Conservation (phyloP, 441 rosid species). For the Geranium incanum region DNA sequence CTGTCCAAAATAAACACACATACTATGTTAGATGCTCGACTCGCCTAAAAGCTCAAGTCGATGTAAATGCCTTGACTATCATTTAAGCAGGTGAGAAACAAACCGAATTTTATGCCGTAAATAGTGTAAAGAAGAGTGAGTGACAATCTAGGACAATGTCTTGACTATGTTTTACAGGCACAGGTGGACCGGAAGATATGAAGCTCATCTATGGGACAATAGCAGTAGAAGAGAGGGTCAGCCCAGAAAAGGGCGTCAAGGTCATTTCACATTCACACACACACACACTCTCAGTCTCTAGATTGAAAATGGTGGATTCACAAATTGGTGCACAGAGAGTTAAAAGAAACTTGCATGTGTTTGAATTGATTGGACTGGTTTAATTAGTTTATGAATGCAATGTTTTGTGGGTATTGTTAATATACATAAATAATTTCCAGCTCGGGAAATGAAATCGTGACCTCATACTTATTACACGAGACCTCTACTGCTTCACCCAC, state of each 20-base stretch:
- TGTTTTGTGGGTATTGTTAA: not conserved
- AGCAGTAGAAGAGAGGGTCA: conserved; percentile 94
- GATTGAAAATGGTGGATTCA: not conserved
- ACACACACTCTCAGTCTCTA: not conserved
- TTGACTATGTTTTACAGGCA: conserved; percentile 17
- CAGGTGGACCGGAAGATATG: conserved; percentile 21
- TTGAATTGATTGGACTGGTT: conserved; percentile 16
- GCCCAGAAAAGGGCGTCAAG: conserved; percentile 94
- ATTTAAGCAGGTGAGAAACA: no score
- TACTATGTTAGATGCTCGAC: no score
- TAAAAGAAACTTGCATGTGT: conserved; percentile 26
- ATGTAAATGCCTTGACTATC: no score
- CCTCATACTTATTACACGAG: no score
- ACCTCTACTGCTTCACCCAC: no score
- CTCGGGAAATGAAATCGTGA: no score
- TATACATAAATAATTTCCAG: no score
- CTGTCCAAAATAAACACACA: no score
- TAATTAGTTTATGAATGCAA: not conserved
- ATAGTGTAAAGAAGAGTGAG: no score
- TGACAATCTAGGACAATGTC: no score
- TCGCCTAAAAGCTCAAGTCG: no score
- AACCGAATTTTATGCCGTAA: no score
- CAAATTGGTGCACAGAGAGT: not conserved
- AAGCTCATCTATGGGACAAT: conserved; percentile 97
- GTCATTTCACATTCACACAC: conserved; percentile 15